Conservation (phyloP, 2,329 filamentous ascomycete species). For the Pyrenochaeta sp. region DNA sequence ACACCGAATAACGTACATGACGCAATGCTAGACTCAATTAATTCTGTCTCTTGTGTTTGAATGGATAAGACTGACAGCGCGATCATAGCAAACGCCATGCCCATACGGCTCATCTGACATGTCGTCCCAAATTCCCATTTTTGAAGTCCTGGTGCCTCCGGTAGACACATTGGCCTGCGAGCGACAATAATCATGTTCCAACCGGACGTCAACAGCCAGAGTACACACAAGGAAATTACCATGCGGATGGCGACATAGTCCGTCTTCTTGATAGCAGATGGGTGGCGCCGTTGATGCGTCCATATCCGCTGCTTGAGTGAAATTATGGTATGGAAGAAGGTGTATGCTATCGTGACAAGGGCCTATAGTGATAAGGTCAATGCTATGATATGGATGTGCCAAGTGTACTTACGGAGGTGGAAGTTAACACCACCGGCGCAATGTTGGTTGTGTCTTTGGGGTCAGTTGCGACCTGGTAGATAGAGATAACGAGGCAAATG, state of each 20-base stretch:
- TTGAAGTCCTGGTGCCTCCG: constrained; percentile 25
- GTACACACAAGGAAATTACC: constrained; percentile 39
- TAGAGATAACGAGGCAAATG: constrained; percentile 32
- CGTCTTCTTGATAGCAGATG: constrained; percentile 36
- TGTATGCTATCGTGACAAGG: constrained; percentile 44
- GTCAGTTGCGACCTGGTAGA: constrained; percentile 41
- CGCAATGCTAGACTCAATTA: constrained; percentile 29
- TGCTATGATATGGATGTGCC: not conserved
- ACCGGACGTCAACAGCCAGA: constrained; percentile 50
- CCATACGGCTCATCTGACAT: constrained; percentile 40
- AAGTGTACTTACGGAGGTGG: constrained; percentile 39
- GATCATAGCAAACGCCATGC: constrained; percentile 43
- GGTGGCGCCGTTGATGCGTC: constrained; percentile 34
- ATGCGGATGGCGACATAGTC: constrained; percentile 46
- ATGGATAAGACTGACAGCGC: constrained; percentile 37
- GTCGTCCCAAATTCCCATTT: constrained; percentile 46
- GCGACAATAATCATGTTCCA: constrained; percentile 52
- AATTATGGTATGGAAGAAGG: constrained; percentile 46
- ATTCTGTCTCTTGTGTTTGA: not conserved
- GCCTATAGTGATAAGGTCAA: constrained; percentile 34
- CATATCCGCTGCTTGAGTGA: constrained; percentile 43
- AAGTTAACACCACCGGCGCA: constrained; percentile 42
- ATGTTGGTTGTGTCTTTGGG: constrained; percentile 39
- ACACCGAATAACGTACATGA: constrained; percentile 45
- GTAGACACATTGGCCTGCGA: constrained; percentile 45